Percentiles rank a stretch among this genome's conserved stretches.
phyloP scores from a whole-genome alignment of 768 basidiomycete genomes.

The Mycena maculata region DNA sequence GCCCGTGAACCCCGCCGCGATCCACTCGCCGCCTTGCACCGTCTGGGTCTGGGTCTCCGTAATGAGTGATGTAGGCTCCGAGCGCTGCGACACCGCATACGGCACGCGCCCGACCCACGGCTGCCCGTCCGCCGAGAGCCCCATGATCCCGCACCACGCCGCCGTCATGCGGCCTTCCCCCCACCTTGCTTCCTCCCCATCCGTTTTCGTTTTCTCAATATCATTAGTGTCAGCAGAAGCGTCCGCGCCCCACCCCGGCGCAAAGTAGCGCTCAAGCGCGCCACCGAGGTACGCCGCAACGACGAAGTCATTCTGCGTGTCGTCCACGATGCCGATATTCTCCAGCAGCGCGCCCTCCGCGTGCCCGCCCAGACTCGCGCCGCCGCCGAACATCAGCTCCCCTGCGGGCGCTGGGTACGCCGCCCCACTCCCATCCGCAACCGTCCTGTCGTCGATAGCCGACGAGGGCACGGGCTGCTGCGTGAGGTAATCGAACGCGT shows the following conservation, averaged over 20 bases:
- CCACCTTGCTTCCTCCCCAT: constrained; percentile 45
- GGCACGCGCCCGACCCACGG: constrained; percentile 82
- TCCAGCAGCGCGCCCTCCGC: constrained; percentile 38
- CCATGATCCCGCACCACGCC: constrained; percentile 74
- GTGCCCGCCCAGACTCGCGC: constrained; percentile 46
- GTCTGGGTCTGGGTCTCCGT: constrained; percentile 9
- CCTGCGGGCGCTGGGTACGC: constrained; percentile 45
- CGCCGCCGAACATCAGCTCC: constrained; percentile 80
- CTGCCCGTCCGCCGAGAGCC: constrained; percentile 66
- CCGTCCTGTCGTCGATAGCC: not conserved
- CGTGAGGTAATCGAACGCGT: constrained; percentile 76
- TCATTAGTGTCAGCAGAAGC: not conserved
- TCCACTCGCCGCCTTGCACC: constrained; percentile 72
- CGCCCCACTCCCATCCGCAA: not conserved
- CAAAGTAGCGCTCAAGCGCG: constrained; percentile 67
- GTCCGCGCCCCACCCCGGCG: constrained; percentile 53
- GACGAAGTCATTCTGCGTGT: constrained; percentile 44
- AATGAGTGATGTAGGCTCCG: no score
- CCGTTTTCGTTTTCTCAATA: constrained; percentile 24
- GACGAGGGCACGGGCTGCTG: constrained; percentile 54
- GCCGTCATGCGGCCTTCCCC: constrained; percentile 61
- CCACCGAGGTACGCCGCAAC: constrained; percentile 58
- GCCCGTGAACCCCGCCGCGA: constrained; percentile 75
- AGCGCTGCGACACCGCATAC: no score
- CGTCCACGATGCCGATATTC: constrained; percentile 47